Base-by-base conservation (phyloP, 768 basidiomycete genomes). In the Paxillus rubicundulus region DNA sequence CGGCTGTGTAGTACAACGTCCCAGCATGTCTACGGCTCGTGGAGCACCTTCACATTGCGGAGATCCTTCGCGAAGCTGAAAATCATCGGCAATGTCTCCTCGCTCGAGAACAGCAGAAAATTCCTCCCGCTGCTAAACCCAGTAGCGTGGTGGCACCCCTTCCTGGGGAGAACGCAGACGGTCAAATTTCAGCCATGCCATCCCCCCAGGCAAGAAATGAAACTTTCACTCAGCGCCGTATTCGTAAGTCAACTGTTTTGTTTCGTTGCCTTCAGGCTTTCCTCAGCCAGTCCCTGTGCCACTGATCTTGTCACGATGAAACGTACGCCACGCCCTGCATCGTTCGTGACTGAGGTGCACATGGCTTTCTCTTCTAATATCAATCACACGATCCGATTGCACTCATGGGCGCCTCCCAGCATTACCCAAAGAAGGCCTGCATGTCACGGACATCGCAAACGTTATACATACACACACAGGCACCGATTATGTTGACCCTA, bases 1-100 rank as follows among this genome's bases (percentile, higher is more conserved):
- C n/a, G n/a, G n/a, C 6, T 14, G 14, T 36, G 30, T 48, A 89
- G 85, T 89, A 88, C 60, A 85, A 87, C 61, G 73, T 90, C 16
- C 86, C 89, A 0, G 81, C 86, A 4, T 89, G 86, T 61, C 73
- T 91, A 67, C 82, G 87, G 17, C 74, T 90, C 30, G 65, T 90
- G 14, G 87, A 90, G 64, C 83, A 85, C 4, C 79, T 86, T 1
- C 84, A 89, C 61, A 77, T 82, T 24, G 78, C 79, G 7, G 89
- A 91, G 62, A 80, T 89, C 13, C 72, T 91, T 1, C 79, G 84
- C 9, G 84, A 82, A 50, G 82, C 83, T 13, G 86, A 85, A 2
- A 73, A 79, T 0, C 53, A 63, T 27, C 57, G 50, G 9, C 55
- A 51, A 5, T 12, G 80, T 79, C 10, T 59, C 82, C 53, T 82